Base-by-base conservation (phyloP, 2,329 filamentous ascomycete genomes). In the Epichloe gansuensis region DNA sequence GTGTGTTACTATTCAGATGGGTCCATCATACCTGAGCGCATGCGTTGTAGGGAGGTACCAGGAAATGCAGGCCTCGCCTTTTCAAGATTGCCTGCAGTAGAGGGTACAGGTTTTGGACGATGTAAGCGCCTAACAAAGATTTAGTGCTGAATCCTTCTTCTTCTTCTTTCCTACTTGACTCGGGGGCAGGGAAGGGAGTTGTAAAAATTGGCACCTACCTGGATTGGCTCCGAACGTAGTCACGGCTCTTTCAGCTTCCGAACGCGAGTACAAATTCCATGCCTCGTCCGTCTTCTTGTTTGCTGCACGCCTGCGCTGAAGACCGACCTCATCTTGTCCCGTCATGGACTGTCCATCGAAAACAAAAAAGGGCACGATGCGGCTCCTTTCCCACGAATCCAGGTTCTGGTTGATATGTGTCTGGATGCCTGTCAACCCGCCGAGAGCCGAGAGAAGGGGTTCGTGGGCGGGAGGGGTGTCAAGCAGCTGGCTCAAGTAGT, bases 291-390 rank as follows among this genome's bases (percentile, higher is more conserved):
- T 89, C 58, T 84, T 82, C 55, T 78, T 69, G 56, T 84, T 82
- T 58, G 88, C 85, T 34, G 75, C 74, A 47, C 77, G 77, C 27
- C 80, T 80, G 45, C 80, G 78, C 58, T 81, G 77, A 51, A 85
- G 75, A 25, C 82, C 74, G 54, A 83, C 75, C 46, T 87, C 81
- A 61, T 90, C 84, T 62, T 87, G 85, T 53, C 85, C 86, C 40
- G 82, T 82, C 55, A 89, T 78, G 40, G 89, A 81, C 61, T 95
- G 80, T 38, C 93, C 93, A 66, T 91, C 87, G 68, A 98, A 98
- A 49, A 98, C 77, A 66, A 98, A 97, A 56, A 94, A 73, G 2
- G 87, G 87, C n/a, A 74, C 80, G 50, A 95, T 84, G 21, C 80
- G 78, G 60, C 83, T 72, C 45, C 77, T 76, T 55, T 81, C 79